A percentile compares a stretch with the other conserved stretches of the same genome.
phyloP scores from a whole-genome alignment of 2,329 filamentous ascomycete genomes.

The Pestalotiopsis sp. region DNA sequence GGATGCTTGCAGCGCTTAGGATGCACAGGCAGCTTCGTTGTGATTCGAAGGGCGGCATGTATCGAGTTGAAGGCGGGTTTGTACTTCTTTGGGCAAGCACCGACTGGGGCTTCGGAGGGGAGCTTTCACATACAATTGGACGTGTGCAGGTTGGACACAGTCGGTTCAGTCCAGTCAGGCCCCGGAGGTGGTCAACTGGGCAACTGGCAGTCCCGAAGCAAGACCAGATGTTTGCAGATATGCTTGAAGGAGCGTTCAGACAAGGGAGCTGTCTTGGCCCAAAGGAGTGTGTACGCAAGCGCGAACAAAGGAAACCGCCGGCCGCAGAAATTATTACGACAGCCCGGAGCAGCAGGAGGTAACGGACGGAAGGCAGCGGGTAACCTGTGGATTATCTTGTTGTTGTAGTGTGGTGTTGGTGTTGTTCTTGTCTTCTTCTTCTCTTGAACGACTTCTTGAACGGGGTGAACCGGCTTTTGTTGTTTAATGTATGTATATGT shows the following conservation, averaged over 20 bases:
- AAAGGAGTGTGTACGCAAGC: conserved; percentile 21
- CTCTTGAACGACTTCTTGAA: neutral
- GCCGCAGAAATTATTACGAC: conserved; percentile 14
- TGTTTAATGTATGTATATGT: conserved; percentile 15
- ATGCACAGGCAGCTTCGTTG: conserved; percentile 23
- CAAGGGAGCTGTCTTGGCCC: conserved; percentile 20
- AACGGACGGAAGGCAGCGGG: conserved; percentile 19
- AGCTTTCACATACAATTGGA: conserved; percentile 24
- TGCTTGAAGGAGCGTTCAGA: conserved; percentile 29
- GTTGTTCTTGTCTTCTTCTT: neutral
- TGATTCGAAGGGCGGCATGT: conserved; percentile 25
- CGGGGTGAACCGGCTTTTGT: neutral
- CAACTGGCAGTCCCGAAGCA: conserved; percentile 22
- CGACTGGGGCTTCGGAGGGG: conserved; percentile 18
- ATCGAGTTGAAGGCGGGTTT: conserved; percentile 24
- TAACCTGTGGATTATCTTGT: neutral
- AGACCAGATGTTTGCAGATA: conserved; percentile 32
- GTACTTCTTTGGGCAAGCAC: conserved; percentile 28
- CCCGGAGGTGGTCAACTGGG: conserved; percentile 18
- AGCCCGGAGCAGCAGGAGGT: conserved; percentile 21
- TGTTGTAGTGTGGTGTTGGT: neutral
- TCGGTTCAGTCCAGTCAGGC: conserved; percentile 14
- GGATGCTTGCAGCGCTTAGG: conserved; percentile 25
- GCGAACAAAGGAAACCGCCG: conserved; percentile 30
- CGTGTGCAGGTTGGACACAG: conserved; percentile 23